Percentiles rank a stretch among this genome's conserved stretches.
These are phyloP conservation scores for Wallacemonas sp. DNA, from an alignment of 208 protist genomes.

Conservation along the genomic window DNA sequence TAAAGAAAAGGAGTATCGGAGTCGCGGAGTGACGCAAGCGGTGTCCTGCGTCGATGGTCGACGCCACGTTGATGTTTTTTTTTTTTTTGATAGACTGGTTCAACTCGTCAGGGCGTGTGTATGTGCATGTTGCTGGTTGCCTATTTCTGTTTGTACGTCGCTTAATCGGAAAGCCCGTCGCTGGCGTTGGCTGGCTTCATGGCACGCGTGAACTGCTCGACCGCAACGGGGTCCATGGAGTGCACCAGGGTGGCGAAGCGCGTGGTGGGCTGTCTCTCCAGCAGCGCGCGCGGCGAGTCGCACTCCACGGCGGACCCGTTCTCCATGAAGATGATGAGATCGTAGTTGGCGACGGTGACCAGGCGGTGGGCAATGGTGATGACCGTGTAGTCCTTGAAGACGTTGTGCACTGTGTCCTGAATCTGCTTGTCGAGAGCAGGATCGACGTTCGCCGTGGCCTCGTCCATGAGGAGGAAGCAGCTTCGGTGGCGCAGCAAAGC, in stretches of 20 bases:
- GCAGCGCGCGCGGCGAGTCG: conserved; percentile 52
- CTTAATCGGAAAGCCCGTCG: background rate
- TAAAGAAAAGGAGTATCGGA: too few relatives aligned
- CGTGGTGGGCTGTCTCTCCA: conserved; percentile 8
- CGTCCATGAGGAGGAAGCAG: conserved; percentile 82
- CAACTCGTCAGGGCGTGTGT: too few relatives aligned
- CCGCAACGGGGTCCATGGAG: conserved; percentile 7
- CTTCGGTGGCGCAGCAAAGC: conserved; percentile 58
- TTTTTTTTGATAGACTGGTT: too few relatives aligned
- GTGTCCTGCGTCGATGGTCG: too few relatives aligned
- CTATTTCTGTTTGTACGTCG: too few relatives aligned
- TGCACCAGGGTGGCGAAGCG: conserved; percentile 20
- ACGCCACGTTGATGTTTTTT: too few relatives aligned
- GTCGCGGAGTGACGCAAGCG: too few relatives aligned
- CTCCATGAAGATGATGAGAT: conserved; percentile 80
- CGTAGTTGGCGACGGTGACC: conserved; percentile 73
- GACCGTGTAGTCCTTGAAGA: conserved; percentile 71
- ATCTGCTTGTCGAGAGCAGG: conserved; percentile 54
- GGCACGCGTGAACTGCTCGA: conserved; percentile 6
- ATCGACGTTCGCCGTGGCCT: conserved; percentile 83
- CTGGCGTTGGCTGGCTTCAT: conserved; percentile 1
- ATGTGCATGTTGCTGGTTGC: too few relatives aligned
- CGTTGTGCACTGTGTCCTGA: conserved; percentile 45
- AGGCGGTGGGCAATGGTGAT: conserved; percentile 82
- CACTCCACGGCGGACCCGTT: conserved; percentile 51